Evolutionary conservation across 345 rosid species (phyloP).

Genomic region (Litchi chinensis): DNA sequence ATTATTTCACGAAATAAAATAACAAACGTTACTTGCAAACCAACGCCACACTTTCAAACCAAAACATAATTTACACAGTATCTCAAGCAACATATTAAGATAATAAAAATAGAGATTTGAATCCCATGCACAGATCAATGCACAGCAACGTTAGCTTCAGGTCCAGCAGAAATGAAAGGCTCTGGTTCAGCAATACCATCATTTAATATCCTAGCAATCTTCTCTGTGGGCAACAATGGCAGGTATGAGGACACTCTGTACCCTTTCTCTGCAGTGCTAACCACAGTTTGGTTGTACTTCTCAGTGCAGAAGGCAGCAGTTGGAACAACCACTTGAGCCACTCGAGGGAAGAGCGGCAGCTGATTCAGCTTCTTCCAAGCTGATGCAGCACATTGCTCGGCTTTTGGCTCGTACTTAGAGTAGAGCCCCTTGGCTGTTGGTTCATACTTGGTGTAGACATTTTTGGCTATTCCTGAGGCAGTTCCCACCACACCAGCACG

Average conservation of each 20-base stretch:
- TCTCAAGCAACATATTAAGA: neutral
- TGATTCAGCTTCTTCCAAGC: constrained; percentile 82
- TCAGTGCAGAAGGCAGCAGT: constrained; percentile 78
- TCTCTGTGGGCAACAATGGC: constrained; percentile 86
- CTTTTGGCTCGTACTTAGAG: constrained; percentile 75
- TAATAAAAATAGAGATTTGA: neutral
- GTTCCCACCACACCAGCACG: constrained; percentile 66
- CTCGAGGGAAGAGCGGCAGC: constrained; percentile 81
- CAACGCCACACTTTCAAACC: no score
- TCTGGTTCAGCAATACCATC: constrained; percentile 32
- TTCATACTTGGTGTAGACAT: constrained; percentile 57
- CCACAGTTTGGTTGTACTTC: constrained; percentile 78
- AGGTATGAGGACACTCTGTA: constrained; percentile 69
- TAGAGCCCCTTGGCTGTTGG: constrained; percentile 76
- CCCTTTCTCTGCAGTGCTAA: constrained; percentile 73
- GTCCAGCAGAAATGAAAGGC: constrained; percentile 36
- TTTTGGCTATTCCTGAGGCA: constrained; percentile 71
- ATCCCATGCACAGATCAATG: neutral
- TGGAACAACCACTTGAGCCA: constrained; percentile 73
- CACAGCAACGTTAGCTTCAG: neutral
- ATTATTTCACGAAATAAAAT: no score
- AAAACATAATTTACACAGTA: no score
- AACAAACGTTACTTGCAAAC: no score
- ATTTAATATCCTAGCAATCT: constrained; percentile 70
- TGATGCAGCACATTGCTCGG: constrained; percentile 75